phyloP scores from a whole-genome alignment of 805 yeast species.

The Sugiyamaella lignohabitans region DNA sequence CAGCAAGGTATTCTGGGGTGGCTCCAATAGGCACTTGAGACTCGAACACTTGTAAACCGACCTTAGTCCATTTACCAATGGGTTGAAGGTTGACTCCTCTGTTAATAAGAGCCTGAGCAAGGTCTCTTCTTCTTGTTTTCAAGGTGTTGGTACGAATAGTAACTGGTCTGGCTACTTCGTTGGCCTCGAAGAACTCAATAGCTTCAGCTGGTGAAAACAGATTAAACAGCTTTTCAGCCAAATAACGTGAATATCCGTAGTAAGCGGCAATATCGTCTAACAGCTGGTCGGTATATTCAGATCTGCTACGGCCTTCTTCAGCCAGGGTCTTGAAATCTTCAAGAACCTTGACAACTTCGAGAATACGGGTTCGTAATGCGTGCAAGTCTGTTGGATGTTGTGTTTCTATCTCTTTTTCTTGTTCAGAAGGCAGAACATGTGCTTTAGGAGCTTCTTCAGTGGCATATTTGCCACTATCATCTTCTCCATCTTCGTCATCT shows the following conservation, averaged over 20 bases:
- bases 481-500: constrained; percentile 19
- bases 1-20: constrained; percentile 96
- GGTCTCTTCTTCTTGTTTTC: constrained; percentile 88
- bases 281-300: constrained; percentile 73
- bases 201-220: constrained; percentile 94
- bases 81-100: constrained; percentile 97
- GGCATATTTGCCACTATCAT: constrained; percentile 17
- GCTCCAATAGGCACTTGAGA: constrained; percentile 99
- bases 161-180: constrained; percentile 92
- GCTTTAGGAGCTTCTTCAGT: constrained; percentile 30
- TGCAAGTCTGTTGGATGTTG: constrained; percentile 58
- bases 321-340: constrained; percentile 80
- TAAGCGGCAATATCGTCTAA: constrained; percentile 83
- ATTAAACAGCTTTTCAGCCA: constrained; percentile 90
- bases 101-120: constrained; percentile 90
- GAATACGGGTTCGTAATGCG: constrained; percentile 83
- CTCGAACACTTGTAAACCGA: constrained; percentile 93
- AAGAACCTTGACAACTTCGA: constrained; percentile 88
- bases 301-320: constrained; percentile 81
- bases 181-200: constrained; percentile 96
- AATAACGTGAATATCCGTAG: constrained; percentile 85
- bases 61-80: constrained; percentile 96
- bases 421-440: constrained; percentile 63
- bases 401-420: constrained; percentile 46
- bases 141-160: constrained; percentile 97